These are phyloP conservation scores for Avena atlantica DNA, from an alignment of 176 grass and related monocot species.

Conservation along the genomic window DNA sequence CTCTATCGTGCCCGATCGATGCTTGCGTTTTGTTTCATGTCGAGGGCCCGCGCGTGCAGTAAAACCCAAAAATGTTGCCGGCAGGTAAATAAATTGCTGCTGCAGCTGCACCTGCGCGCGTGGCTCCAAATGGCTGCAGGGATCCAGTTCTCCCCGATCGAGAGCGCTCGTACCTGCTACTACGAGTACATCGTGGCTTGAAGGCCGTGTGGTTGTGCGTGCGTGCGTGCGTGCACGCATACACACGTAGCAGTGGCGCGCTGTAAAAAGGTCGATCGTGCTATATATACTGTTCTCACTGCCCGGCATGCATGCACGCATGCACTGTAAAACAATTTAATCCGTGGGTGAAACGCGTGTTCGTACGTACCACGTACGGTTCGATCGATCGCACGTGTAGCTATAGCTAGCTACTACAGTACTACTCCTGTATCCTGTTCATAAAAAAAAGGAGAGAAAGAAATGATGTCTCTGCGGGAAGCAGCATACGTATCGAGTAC, in stretches of 20 bases:
- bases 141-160: not conserved
- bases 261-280: not conserved
- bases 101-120: not conserved
- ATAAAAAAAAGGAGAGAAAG: not conserved
- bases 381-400: not conserved
- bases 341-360: too few species aligned
- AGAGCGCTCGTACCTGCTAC: too few species aligned
- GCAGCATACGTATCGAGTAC: too few species aligned
- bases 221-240: not conserved
- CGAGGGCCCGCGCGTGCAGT: not conserved
- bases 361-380: not conserved
- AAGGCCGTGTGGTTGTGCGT: not conserved
- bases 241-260: not conserved
- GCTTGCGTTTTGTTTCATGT: not conserved
- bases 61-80: not conserved
- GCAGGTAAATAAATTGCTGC: not conserved
- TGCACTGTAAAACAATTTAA: not conserved
- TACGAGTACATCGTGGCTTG: not conserved
- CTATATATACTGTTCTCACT: not conserved
- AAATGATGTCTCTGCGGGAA: too few species aligned
- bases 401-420: not conserved
- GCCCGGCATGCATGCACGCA: not conserved
- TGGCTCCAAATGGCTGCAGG: not conserved
- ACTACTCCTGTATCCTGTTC: too few species aligned
- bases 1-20: not conserved